phyloP scores from a whole-genome alignment of 805 yeast species.

The Ogataea wickerhamii region DNA sequence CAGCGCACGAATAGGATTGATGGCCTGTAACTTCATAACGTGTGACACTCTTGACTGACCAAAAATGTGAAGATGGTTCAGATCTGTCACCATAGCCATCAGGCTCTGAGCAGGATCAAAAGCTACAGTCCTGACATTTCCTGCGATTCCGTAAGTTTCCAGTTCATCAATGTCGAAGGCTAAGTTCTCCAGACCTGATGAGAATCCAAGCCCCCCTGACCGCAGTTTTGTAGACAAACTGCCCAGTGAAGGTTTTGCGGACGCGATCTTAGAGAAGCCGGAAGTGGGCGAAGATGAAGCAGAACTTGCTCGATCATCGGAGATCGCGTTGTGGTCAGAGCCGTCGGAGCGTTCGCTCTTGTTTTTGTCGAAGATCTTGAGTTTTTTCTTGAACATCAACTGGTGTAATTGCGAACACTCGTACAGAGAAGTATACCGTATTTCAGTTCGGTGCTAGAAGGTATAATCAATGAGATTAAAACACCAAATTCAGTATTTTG shows the following conservation, averaged over 20 bases:
- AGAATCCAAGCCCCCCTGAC: conserved; percentile 19
- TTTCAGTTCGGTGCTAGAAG: no score
- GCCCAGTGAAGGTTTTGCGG: conserved; percentile 10
- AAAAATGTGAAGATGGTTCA: conserved; percentile 68
- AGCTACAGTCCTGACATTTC: conserved; percentile 63
- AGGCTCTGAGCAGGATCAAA: conserved; percentile 88
- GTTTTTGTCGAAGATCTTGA: conserved; percentile 15
- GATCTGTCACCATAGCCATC: conserved; percentile 72
- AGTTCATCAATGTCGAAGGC: conserved; percentile 31
- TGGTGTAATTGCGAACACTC: no score
- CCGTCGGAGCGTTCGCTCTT: conserved; percentile 3
- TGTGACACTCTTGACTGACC: conserved; percentile 83
- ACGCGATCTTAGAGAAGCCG: conserved; percentile 4
- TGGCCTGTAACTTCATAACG: conserved; percentile 50
- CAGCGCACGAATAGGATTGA: conserved; percentile 50
- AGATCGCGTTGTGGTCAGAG: neutral
- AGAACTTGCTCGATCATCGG: neutral
- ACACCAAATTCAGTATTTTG: no score
- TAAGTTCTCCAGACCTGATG: conserved; percentile 29
- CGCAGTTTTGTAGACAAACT: conserved; percentile 13
- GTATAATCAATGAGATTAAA: no score
- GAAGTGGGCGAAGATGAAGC: conserved; percentile 8
- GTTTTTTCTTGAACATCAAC: conserved; percentile 21
- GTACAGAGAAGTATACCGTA: no score
- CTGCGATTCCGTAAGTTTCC: conserved; percentile 54